A percentile compares a stretch with the other conserved stretches of the same genome.
phyloP scores from a whole-genome alignment of 1,139 yeast species.

The Candida buenavistaensis region DNA sequence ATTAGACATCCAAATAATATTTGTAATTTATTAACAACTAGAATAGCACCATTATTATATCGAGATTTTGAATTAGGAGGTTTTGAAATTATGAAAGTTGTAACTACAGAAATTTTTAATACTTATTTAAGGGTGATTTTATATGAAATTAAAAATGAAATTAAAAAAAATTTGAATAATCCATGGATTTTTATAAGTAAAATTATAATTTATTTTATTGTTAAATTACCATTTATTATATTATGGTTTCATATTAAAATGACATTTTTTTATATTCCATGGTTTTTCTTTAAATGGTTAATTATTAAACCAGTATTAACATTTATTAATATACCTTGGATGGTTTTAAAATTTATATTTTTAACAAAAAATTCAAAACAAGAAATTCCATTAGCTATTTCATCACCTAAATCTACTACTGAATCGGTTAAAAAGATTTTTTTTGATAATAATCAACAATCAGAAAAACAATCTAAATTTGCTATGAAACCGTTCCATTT shows the following conservation, averaged over 20 bases:
- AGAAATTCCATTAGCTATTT: too few relatives aligned
- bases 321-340: slow-evolving; percentile 1
- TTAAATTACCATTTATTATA: slow-evolving; percentile 20
- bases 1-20: slow-evolving; percentile 15
- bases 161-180: slow-evolving; percentile 10
- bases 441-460: too few relatives aligned
- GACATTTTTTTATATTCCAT: slow-evolving; percentile 21
- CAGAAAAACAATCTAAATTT: slow-evolving; percentile 3
- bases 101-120: slow-evolving; percentile 19
- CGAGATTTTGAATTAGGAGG: slow-evolving; percentile 10
- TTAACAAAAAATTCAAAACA: too few relatives aligned
- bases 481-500: slow-evolving; percentile 14
- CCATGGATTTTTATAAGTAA: slow-evolving; percentile 9
- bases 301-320: slow-evolving; percentile 9
- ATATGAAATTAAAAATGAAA: slow-evolving; percentile 7
- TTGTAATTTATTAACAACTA: slow-evolving; percentile 11
- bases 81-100: slow-evolving; percentile 12
- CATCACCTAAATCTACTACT: background rate
- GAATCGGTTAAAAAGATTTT: too few relatives aligned
- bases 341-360: slow-evolving; percentile 3
- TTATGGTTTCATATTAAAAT: slow-evolving; percentile 17
- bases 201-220: slow-evolving; percentile 13
- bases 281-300: slow-evolving; percentile 7
- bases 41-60: slow-evolving; percentile 13
- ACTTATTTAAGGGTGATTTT: slow-evolving; percentile 13